phyloP scores from a whole-genome alignment of 1,284 basidiomycete genomes.

The Leucocoprinus gongylophorus region DNA sequence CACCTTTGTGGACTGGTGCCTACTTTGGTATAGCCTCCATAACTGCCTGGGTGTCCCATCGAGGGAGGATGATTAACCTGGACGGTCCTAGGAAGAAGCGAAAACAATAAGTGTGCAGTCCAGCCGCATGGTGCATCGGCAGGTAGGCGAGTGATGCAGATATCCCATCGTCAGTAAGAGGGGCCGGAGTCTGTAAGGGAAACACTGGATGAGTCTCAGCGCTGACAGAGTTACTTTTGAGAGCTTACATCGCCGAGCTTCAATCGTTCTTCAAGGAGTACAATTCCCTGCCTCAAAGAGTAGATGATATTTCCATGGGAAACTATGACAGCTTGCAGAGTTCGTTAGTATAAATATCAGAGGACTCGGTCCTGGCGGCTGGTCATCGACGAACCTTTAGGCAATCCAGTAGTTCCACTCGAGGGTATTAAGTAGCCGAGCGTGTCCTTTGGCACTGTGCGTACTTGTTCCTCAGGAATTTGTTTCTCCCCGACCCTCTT shows the following conservation, averaged over 20 bases:
- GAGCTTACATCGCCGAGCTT: constrained; percentile 30
- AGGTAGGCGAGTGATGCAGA: constrained; percentile 48
- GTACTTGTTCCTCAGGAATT: constrained; percentile 36
- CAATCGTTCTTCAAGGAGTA: constrained; percentile 21
- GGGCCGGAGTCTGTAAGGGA: constrained; percentile 30
- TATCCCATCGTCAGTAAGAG: constrained; percentile 34
- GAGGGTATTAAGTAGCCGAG: constrained; percentile 69
- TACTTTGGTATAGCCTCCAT: constrained; percentile 33
- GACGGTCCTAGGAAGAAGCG: constrained; percentile 36
- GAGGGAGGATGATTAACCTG: constrained; percentile 48
- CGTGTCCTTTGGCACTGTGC: constrained; percentile 45
- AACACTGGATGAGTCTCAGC: not conserved
- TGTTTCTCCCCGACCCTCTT: constrained; percentile 31
- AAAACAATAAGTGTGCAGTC: constrained; percentile 48
- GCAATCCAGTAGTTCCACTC: constrained; percentile 68
- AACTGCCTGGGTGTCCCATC: constrained; percentile 50
- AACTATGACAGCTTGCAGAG: constrained; percentile 56
- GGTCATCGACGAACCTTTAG: constrained; percentile 50
- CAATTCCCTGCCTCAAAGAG: constrained; percentile 36
- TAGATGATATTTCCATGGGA: constrained; percentile 61
- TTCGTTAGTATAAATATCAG: not conserved
- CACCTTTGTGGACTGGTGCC: constrained; percentile 5
- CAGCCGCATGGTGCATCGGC: constrained; percentile 64
- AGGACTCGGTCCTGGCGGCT: not conserved
- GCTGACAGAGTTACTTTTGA: not conserved